Base-by-base conservation (phyloP, 495 filamentous ascomycete species). In the Astrocystis sublimbata region DNA sequence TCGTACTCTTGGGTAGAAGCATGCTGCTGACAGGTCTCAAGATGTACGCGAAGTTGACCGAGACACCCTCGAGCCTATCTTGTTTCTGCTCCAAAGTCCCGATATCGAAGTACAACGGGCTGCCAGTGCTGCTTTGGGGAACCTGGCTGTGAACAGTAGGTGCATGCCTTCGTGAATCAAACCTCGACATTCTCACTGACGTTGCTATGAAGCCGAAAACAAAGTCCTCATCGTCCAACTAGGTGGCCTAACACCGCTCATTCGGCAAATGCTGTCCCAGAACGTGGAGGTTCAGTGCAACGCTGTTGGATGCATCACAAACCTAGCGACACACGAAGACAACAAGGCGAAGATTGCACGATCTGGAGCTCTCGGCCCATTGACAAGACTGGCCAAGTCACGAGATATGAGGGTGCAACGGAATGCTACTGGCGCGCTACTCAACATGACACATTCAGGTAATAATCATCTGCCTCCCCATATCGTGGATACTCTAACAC, bases 361-460 rank as follows among this genome's bases (percentile, higher is more conserved):
- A 46, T 98, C 96, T 10, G 94, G 96, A 26, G 96, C 94, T 38
- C 79, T 98, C 64, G 89, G 86, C 15, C 96, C 94, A 6, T 78
- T 98, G 57, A 98, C 96, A 30, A 84, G 90, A 60, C 79, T 98
- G 46, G 94, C 94, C 54, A 97, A 94, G 75, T 97, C 94, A 13
- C 97, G 94, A 75, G 94, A 98, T 65, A 97, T 97, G 96, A 86
- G 94, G 59, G 94, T 98, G 15, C 94, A 98, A 79, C 85, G 94
- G 65, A 98, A 98, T 76, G 94, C 94, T 51, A 98, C 94, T 1
- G 94, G 94, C 19, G 94, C 94, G 43, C 78, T 98, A 42, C 83
- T 98, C 30, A 98, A 98, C 73, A 98, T 98, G 94, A 98, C 94
- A 64, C 94, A 98, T 81, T 98, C 94, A 64, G 93, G 93, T 97